A percentile compares a stretch with the other conserved stretches of the same genome.
Evolutionary conservation across 2,329 filamentous ascomycete genomes (phyloP).

Genomic region (Ophiocordyceps robertsii): DNA sequence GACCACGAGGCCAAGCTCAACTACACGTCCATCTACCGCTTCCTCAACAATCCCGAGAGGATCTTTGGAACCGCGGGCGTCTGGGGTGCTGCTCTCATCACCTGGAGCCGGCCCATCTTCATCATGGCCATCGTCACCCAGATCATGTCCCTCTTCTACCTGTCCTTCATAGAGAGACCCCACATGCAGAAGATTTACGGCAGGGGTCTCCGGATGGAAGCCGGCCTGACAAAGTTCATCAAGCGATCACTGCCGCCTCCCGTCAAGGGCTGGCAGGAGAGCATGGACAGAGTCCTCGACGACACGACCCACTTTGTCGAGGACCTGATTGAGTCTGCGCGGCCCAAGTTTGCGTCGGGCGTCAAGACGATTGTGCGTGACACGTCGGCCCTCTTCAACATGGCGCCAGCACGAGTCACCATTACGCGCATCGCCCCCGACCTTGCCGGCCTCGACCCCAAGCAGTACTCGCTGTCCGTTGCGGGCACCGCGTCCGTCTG

Average conservation of each 20-base stretch:
- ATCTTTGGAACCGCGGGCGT: constrained; percentile 88
- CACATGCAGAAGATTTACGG: constrained; percentile 99
- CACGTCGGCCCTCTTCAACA: constrained; percentile 76
- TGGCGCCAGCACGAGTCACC: constrained; percentile 74
- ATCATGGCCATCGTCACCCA: constrained; percentile 78
- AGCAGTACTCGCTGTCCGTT: constrained; percentile 66
- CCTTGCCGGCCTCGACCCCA: constrained; percentile 63
- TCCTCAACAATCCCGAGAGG: constrained; percentile 93
- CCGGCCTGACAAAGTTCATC: constrained; percentile 83
- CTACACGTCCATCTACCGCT: constrained; percentile 95
- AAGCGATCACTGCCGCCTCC: constrained; percentile 74
- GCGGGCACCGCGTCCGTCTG: constrained; percentile 47
- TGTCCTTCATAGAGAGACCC: constrained; percentile 86
- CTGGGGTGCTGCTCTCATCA: constrained; percentile 90
- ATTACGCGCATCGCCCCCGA: constrained; percentile 70
- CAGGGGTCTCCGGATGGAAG: constrained; percentile 66
- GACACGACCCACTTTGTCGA: constrained; percentile 83
- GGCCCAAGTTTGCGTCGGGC: constrained; percentile 74
- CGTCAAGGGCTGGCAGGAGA: constrained; percentile 71
- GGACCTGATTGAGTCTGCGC: constrained; percentile 73
- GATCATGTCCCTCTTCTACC: constrained; percentile 71
- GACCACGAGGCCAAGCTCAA: constrained; percentile 79
- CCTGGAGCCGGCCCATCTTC: constrained; percentile 77
- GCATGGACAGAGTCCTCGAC: constrained; percentile 75
- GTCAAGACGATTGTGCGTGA: constrained; percentile 81